Evolutionary conservation across 192 early-diverging fungal genomes (phyloP), one percentile per base, ranked within the genome.

Genomic region (Lobosporangium transversale): DNA sequence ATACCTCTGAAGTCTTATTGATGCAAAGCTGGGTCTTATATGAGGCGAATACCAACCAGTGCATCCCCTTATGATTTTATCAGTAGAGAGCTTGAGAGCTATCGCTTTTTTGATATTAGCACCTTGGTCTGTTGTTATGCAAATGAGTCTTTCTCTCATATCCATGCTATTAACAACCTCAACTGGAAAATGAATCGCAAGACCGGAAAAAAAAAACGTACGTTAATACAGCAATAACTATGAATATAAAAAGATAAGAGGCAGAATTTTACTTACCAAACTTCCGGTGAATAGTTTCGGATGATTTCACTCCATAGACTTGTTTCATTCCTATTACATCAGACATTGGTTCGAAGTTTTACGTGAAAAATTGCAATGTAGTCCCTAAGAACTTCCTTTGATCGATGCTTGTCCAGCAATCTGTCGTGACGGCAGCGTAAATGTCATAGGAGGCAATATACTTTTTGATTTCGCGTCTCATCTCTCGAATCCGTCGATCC

Each of bases 81-180:
- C n/a, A n/a, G n/a, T n/a, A n/a, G n/a, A n/a, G n/a, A n/a, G n/a
- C 20, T 6, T 20, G 30, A n/a, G 7, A 27, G 14, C 23, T 18
- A 20, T 58, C n/a, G 47, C 47, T 9, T 49, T 49, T 9, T 23
- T 44, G 45, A 44, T 15, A 26, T 68, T 68, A 15, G 66, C 23
- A 53, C 66, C 66, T 59, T 68, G 66, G 45, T 68, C 57, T 23
- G 66, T 59, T 43, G 66, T 59, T 50, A 55, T 57, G 24, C 57
- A 37, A 40, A 68, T 44, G 37, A 68, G 30, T 23, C 49, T 68
- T 36, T 53, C 27, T 1, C 53, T 5, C 50, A 68, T 23, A 43
- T 35, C n/a, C 62, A 50, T 54, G 8, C 37, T 40, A 14, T 40
- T 14, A 14, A 40, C 14, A 14, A 40, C 37, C 7, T 40, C 37